Base-by-base conservation (phyloP, 2,329 filamentous ascomycete species). In the Aureobasidium melanogenum region DNA sequence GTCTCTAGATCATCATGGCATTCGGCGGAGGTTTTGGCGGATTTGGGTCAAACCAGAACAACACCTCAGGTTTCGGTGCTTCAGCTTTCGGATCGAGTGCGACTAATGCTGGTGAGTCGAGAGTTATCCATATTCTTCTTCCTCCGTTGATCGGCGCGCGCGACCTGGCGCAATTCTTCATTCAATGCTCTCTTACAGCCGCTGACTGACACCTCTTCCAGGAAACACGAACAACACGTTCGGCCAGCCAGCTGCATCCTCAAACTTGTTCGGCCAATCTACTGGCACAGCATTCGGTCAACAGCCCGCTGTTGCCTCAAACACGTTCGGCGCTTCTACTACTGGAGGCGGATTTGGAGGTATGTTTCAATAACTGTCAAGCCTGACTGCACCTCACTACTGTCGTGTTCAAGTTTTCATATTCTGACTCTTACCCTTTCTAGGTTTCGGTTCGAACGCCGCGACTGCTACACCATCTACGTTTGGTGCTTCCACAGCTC, bases 1-100 rank as follows among this genome's bases (percentile, higher is more conserved):
- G 17, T 50, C 44, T 5, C 8, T 34, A 47, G n/a, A 14, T 38
- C 58, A 59, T 46, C 39, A 65, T 65, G 63, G 63, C 63, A 26
- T 63, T 63, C 51, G 81, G 79, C 67, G 83, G 81, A 64, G 76
- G 77, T 3, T 85, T 85, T 65, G 77, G 77, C 24, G 77, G 77
- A 4, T 80, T 79, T 54, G 62, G 62, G 17, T 56, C 62, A 12
- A 60, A 41, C 39, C 61, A 56, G 15, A 64, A 62, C 47, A 60
- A 19, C 46, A 63, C 38, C 48, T 52, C 54, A 2, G 70, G 70
- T 58, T 51, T 51, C 19, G 48, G 32, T 24, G 14, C 32, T 24
- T 36, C 30, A 2, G 79, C 39, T 0, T 57, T 57, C 28, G 54
- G 54, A 22, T 30, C 24, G 28, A 43, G 36, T 8, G 34, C 52